Percentiles rank a stretch among this genome's conserved stretches.
These are phyloP conservation scores for Didymella sp. DNA, from an alignment of 2,329 filamentous ascomycete genomes.

Conservation along the genomic window DNA sequence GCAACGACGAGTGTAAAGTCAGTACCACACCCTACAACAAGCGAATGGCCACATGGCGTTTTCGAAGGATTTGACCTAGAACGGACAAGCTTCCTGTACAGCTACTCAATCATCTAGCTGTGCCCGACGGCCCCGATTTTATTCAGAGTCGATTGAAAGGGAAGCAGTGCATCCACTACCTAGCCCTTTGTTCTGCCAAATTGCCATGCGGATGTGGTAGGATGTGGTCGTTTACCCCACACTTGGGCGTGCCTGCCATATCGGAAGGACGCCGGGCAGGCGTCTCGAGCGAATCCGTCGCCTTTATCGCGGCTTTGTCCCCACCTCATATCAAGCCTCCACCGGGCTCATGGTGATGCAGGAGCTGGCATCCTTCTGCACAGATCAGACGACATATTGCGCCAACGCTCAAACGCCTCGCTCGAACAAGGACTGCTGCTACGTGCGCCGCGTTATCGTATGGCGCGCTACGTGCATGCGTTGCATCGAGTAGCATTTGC, in stretches of 20 bases:
- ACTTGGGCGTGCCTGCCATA: conserved; percentile 5
- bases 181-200: no score
- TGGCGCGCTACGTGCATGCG: conserved; percentile 12
- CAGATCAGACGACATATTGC: conserved; percentile 4
- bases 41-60: not conserved
- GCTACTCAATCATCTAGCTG: not conserved
- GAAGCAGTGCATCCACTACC: no score
- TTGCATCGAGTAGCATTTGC: conserved; percentile 11
- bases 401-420: conserved; percentile 10
- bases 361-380: conserved; percentile 13
- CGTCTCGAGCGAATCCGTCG: conserved; percentile 16
- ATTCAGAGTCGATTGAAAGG: no score
- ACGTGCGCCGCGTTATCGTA: conserved; percentile 4
- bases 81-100: not conserved
- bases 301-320: conserved; percentile 14
- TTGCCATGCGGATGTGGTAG: no score
- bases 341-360: conserved; percentile 2
- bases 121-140: not conserved
- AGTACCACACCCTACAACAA: not conserved
- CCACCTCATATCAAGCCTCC: conserved; percentile 14
- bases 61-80: not conserved
- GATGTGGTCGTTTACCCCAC: conserved; percentile 16
- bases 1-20: not conserved
- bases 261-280: conserved; percentile 11
- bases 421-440: conserved; percentile 2